phyloP scores from a whole-genome alignment of 495 filamentous ascomycete species.

The Cudoniella acicularis region DNA sequence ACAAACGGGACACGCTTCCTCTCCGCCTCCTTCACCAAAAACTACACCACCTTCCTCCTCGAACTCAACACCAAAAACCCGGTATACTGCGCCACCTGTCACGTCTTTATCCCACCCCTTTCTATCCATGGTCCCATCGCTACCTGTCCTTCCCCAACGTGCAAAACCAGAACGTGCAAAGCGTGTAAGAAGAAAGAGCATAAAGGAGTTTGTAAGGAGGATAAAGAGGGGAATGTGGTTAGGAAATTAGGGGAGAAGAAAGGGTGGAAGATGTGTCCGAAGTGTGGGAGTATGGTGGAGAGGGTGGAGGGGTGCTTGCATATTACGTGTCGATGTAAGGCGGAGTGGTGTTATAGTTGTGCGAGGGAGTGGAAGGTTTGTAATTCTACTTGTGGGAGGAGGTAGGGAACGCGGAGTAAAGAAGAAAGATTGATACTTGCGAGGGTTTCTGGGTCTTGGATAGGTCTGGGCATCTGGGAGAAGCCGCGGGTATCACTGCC shows the following conservation, averaged over 20 bases:
- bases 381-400: constrained; percentile 5
- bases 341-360: constrained; percentile 51
- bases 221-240: constrained; percentile 20
- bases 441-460: too few relatives aligned
- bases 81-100: constrained; percentile 5
- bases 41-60: background rate
- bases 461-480: too few relatives aligned
- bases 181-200: constrained; percentile 3
- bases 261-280: constrained; percentile 37
- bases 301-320: constrained; percentile 46
- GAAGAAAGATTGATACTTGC: background rate
- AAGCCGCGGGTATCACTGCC: too few relatives aligned
- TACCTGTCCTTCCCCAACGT: constrained; percentile 5
- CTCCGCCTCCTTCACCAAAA: background rate
- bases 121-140: constrained; percentile 5
- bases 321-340: constrained; percentile 49
- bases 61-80: constrained; percentile 13
- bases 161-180: constrained; percentile 5
- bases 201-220: constrained; percentile 20
- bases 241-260: constrained; percentile 18
- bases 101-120: constrained; percentile 1
- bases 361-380: constrained; percentile 15
- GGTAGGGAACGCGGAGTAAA: background rate
- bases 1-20: background rate
- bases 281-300: constrained; percentile 41